These are phyloP conservation scores for Paecilomyces fulvus DNA, from an alignment of 2,329 filamentous ascomycete genomes.

Conservation along the genomic window DNA sequence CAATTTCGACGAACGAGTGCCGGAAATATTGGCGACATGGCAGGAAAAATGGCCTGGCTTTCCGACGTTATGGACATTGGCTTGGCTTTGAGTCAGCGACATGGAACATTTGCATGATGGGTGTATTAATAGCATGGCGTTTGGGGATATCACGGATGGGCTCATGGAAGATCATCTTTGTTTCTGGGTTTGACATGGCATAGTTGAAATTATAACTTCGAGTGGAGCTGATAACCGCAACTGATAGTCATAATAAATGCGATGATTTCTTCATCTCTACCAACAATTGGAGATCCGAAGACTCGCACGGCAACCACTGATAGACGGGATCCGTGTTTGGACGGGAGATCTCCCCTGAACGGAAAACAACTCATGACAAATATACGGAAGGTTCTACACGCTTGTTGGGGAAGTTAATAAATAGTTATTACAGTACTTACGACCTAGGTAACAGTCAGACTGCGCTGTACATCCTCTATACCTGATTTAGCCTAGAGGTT, in stretches of 20 bases:
- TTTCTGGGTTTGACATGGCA: not conserved
- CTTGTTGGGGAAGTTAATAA: not conserved
- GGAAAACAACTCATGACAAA: not conserved
- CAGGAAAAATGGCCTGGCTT: constrained; percentile 90
- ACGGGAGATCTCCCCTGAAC: not conserved
- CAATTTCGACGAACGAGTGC: constrained; percentile 86
- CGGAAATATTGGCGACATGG: constrained; percentile 85
- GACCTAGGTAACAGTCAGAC: not conserved
- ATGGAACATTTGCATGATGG: not conserved
- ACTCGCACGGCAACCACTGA: not conserved
- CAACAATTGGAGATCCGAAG: not conserved
- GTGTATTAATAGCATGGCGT: not conserved
- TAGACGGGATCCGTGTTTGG: not conserved
- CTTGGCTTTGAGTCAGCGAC: constrained; percentile 48
- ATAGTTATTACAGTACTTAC: not conserved
- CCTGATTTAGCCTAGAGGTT: not conserved
- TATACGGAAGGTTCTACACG: not conserved
- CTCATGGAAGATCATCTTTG: not conserved
- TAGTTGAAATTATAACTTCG: not conserved
- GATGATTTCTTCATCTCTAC: not conserved
- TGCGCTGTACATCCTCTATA: not conserved
- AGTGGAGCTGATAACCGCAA: not conserved
- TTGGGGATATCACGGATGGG: not conserved
- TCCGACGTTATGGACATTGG: constrained; percentile 86
- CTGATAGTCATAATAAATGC: not conserved